phyloP scores from a whole-genome alignment of 306 rosid genomes.

The Medicago truncatula region MtrunA17r5.0-ANR NC_053042.1:38878001-38878500 shows the following conservation, averaged over 20 bases:
- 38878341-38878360: constrained; percentile 16
- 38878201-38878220: background rate
- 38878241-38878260: background rate
- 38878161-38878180: background rate
- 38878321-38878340: constrained; percentile 9
- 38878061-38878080: background rate
- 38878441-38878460: constrained; percentile 27
- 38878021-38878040: background rate
- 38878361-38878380: constrained; percentile 21
- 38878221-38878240: background rate
- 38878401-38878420: constrained; percentile 28
- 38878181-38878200: background rate
- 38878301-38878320: constrained; percentile 20
- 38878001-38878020: background rate
- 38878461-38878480: constrained; percentile 18
- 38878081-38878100: background rate
- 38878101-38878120: background rate
- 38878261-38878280: background rate
- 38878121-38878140: background rate
- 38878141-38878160: background rate
- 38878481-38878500: constrained; percentile 26
- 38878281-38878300: background rate
- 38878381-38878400: constrained; percentile 4
- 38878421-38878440: constrained; percentile 31
- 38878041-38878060: background rate